Conservation (phyloP, 345 rosid species). For the Eucalyptus tenuipes region DNA sequence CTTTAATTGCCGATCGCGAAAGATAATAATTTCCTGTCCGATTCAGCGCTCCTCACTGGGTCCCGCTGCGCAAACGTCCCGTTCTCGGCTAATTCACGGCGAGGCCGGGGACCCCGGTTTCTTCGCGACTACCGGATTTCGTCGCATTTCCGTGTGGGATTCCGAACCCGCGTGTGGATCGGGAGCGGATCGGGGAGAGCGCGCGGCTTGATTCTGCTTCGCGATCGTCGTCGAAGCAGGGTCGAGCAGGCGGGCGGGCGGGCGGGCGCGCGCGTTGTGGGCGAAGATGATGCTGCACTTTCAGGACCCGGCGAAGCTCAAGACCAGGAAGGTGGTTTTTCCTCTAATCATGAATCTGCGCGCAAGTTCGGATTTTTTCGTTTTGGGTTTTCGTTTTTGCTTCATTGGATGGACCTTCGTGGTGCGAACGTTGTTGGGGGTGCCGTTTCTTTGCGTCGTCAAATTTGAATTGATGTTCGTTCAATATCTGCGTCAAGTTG, state of each 20-base stretch:
- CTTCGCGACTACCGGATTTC: background rate
- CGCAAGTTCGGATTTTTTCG: background rate
- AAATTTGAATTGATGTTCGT: background rate
- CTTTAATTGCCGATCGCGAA: background rate
- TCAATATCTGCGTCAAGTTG: background rate
- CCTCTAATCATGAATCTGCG: background rate
- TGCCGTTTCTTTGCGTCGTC: background rate
- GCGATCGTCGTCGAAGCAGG: background rate
- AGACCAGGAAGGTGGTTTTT: conserved; percentile 23
- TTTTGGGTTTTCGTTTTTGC: background rate
- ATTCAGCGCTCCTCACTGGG: background rate
- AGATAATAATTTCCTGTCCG: background rate
- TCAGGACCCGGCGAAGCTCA: conserved; percentile 25
- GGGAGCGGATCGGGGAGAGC: background rate
- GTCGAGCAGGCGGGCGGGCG: background rate
- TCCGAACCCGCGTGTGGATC: background rate
- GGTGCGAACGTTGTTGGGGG: background rate
- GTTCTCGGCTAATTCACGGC: background rate
- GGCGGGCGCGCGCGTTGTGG: background rate
- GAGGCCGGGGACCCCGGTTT: background rate
- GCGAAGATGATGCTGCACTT: conserved; percentile 41
- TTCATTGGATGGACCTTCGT: background rate
- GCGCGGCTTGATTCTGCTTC: background rate
- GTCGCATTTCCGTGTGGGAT: background rate
- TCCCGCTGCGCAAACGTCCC: background rate